Evolutionary conservation across 805 yeast species (phyloP), one percentile per base, ranked within the genome.

Genomic region (Saccharomycopsis amapae): DNA sequence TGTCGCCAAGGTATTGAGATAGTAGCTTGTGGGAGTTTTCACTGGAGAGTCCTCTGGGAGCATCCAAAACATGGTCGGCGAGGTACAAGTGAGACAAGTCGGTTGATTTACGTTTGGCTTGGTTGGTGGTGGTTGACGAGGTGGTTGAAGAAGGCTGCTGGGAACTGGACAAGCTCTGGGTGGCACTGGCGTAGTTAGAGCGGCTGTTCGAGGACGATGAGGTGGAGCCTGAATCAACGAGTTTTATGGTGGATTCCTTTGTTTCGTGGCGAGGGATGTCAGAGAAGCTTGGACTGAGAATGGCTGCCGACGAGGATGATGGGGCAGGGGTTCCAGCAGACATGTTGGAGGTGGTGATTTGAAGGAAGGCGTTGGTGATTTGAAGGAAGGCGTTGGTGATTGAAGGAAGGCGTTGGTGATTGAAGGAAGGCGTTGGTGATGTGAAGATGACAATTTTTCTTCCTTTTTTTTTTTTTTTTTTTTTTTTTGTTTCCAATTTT

Each of bases 11-110:
- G 55, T 75, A 74, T 52, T 68, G 75, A 45, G 69, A 71, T 51
- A 77, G 67, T 50, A 71, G 50, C 55, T 69, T 71, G 49, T 78
- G 83, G 31, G 73, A 68, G 45, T 72, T 66, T 60, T 74, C 81
- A 32, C 40, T 34, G 55, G 58, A 48, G 62, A 69, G 5, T 66
- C 50, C 7, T 64, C 62, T 22, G 55, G 60, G 40, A 53, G 53
- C 19, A n/a, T n/a, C n/a, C n/a, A n/a, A n/a, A n/a, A n/a, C n/a
- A 61, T 54, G 40, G 60, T 64, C 54, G 61, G 53, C 41, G 63
- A 39, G 49, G 49, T 68, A 68, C 51, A 69, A 43, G 46, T 69
- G 72, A 2, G 73, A 68, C 32, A 69, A 52, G 53, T 68, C 72
- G 6, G 66, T 65, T 1, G 72, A 67, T 41, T 57, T 61, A 1